These are phyloP conservation scores for Hebeloma cylindrosporum DNA, from an alignment of 768 basidiomycete genomes.

Conservation along the genomic window DNA sequence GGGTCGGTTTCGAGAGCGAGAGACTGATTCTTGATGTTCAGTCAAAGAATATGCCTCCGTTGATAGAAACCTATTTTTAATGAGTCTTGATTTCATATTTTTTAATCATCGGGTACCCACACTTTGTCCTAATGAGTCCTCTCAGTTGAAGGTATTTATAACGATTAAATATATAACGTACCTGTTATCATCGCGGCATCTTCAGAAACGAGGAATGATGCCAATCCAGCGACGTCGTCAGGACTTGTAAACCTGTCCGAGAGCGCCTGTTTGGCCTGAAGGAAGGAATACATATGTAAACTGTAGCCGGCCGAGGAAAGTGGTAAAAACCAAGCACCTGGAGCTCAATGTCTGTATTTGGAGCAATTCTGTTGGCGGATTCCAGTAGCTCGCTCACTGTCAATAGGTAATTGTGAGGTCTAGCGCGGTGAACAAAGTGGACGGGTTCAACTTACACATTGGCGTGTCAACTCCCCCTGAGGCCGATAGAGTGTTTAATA, in stretches of 20 bases:
- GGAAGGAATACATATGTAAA: neutral
- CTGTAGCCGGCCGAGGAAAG: too few relatives aligned
- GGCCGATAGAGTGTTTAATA: neutral
- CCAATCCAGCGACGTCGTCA: constrained; percentile 36
- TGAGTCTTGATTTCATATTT: neutral
- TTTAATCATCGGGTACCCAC: constrained; percentile 15
- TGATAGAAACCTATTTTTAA: constrained; percentile 20
- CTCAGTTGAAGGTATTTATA: neutral
- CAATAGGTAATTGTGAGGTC: too few relatives aligned
- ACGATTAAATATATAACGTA: neutral
- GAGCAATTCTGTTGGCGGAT: too few relatives aligned
- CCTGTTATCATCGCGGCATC: constrained; percentile 38
- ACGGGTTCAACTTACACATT: constrained; percentile 25
- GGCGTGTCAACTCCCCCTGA: constrained; percentile 23
- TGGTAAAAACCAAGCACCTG: neutral
- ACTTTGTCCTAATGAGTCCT: constrained; percentile 14
- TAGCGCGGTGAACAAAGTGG: too few relatives aligned
- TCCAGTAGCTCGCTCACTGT: too few relatives aligned
- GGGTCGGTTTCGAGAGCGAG: too few relatives aligned
- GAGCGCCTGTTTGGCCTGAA: neutral
- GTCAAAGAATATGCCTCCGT: constrained; percentile 23
- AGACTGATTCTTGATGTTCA: constrained; percentile 1
- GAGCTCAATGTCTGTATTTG: neutral
- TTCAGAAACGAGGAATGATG: constrained; percentile 37
- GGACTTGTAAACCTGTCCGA: constrained; percentile 20